Evolutionary conservation across 495 filamentous ascomycete genomes (phyloP).

Genomic region (Penicillium odoratum): DNA sequence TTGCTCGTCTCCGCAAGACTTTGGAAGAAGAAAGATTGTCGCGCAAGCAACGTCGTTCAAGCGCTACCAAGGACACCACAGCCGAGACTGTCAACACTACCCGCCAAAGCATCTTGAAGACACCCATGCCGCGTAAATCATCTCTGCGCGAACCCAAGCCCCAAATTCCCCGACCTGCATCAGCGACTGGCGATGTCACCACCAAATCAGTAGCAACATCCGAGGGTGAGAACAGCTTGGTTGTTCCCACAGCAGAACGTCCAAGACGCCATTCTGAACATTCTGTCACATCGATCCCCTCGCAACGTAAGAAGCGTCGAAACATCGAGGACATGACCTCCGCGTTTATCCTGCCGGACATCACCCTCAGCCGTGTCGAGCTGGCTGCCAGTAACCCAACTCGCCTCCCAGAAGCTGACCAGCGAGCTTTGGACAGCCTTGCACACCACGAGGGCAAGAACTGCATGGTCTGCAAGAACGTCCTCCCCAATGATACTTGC

Average conservation of each 20-base stretch:
- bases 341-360: slow-evolving; percentile 74
- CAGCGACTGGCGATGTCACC: slow-evolving; percentile 40
- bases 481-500: slow-evolving; percentile 43
- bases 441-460: slow-evolving; percentile 66
- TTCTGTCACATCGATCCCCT: slow-evolving; percentile 27
- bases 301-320: slow-evolving; percentile 35
- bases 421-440: slow-evolving; percentile 58
- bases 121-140: slow-evolving; percentile 45
- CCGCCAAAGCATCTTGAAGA: slow-evolving; percentile 38
- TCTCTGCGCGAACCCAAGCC: slow-evolving; percentile 44
- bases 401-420: slow-evolving; percentile 49
- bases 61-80: slow-evolving; percentile 29
- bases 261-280: slow-evolving; percentile 49
- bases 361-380: slow-evolving; percentile 52
- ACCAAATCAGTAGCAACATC: slow-evolving; percentile 27
- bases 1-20: slow-evolving; percentile 48
- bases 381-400: slow-evolving; percentile 33
- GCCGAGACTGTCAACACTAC: slow-evolving; percentile 38
- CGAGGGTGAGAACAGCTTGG: slow-evolving; percentile 34
- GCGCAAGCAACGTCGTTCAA: slow-evolving; percentile 45
- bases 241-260: slow-evolving; percentile 35
- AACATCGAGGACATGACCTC: slow-evolving; percentile 70
- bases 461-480: slow-evolving; percentile 72
- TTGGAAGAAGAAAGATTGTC: slow-evolving; percentile 50
- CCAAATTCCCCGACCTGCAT: slow-evolving; percentile 34